These are phyloP conservation scores for Clathrus columnatus DNA, from an alignment of 768 basidiomycete genomes.

Conservation along the genomic window DNA sequence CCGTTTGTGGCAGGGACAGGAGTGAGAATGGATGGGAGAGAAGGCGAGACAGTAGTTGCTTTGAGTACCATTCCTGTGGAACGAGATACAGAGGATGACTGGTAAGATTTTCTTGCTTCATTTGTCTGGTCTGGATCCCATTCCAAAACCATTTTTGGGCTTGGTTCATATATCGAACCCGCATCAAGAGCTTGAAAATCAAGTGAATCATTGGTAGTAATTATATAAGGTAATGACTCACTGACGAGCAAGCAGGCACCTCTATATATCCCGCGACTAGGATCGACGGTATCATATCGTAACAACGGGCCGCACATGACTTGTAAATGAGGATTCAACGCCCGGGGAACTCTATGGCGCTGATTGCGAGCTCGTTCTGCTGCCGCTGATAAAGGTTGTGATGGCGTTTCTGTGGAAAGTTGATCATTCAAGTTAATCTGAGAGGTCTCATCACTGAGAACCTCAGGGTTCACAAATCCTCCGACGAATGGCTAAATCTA, in stretches of 20 bases:
- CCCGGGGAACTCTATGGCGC: conserved; percentile 42
- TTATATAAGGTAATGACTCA: conserved; percentile 32
- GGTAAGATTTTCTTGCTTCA: background rate
- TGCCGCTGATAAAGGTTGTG: conserved; percentile 23
- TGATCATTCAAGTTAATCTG: conserved; percentile 35
- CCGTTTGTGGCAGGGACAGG: background rate
- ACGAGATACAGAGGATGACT: background rate
- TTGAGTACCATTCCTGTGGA: background rate
- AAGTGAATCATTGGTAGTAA: conserved; percentile 3
- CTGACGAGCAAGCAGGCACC: conserved; percentile 86
- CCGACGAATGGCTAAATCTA: conserved; percentile 55
- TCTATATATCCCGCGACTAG: conserved; percentile 65
- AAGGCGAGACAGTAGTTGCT: background rate
- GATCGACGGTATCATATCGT: conserved; percentile 80
- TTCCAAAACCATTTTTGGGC: conserved; percentile 57
- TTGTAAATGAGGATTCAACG: conserved; percentile 75
- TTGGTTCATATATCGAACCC: conserved; percentile 69
- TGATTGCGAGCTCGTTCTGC: conserved; percentile 59
- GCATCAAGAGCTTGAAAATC: conserved; percentile 59
- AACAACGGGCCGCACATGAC: conserved; percentile 90
- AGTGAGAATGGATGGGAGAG: background rate
- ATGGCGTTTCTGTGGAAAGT: conserved; percentile 41
- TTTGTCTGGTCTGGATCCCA: conserved; percentile 55
- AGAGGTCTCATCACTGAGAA: conserved; percentile 21
- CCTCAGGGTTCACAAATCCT: conserved; percentile 33